Percentiles rank a stretch among this genome's conserved stretches.
These are phyloP conservation scores for Pouteria glomerata DNA, from an alignment of 148 eudicot genomes.

Conservation along the genomic window DNA sequence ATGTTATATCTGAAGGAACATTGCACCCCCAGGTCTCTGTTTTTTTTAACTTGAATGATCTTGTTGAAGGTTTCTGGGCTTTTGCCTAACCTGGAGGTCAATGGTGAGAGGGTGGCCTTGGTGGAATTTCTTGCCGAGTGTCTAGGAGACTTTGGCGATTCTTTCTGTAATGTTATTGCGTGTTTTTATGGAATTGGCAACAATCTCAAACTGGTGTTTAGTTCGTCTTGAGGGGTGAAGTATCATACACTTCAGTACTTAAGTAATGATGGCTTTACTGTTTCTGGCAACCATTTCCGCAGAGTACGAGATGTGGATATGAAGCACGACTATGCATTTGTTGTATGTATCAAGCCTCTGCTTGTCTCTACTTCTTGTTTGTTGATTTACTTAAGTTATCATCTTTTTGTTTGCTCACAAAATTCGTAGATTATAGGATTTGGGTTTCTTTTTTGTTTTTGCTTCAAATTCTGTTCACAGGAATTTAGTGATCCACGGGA, in stretches of 20 bases:
- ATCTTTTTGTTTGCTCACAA: not conserved
- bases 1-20: conserved; percentile 37
- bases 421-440: conserved; percentile 4
- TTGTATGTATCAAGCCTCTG: conserved; percentile 58
- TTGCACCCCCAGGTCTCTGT: conserved; percentile 42
- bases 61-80: conserved; percentile 98
- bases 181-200: conserved; percentile 93
- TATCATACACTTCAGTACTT: conserved; percentile 73
- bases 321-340: conserved; percentile 97
- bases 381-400: conserved; percentile 4
- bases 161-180: conserved; percentile 84
- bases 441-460: conserved; percentile 19
- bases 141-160: conserved; percentile 96
- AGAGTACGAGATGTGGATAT: conserved; percentile 99
- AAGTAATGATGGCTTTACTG: conserved; percentile 98
- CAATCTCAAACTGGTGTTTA: conserved; percentile 98
- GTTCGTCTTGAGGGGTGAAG: conserved; percentile 88
- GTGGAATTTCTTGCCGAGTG: conserved; percentile 85
- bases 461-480: conserved; percentile 30
- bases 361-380: not conserved
- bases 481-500: conserved; percentile 91
- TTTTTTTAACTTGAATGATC: conserved; percentile 79
- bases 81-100: conserved; percentile 96
- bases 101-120: conserved; percentile 96
- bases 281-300: conserved; percentile 98